Conservation (phyloP, 805 yeast genomes). For the Teunomyces kruisii region DNA sequence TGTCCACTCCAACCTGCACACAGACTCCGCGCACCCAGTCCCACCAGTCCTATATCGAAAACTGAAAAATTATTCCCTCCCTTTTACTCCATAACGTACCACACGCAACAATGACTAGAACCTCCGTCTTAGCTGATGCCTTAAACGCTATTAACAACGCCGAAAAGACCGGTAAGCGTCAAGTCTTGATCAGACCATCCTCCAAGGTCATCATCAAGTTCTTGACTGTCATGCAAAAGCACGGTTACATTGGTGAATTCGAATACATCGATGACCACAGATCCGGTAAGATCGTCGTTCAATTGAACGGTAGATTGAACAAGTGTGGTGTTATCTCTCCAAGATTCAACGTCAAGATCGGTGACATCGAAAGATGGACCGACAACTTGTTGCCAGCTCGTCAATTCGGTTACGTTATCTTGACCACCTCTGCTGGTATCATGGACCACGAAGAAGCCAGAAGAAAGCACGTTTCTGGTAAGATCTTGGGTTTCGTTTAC, state of each 20-base stretch:
- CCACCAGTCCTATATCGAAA: slow-evolving; percentile 2
- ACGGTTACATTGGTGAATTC: slow-evolving; percentile 39
- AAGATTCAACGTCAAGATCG: slow-evolving; percentile 95
- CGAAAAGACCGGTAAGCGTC: slow-evolving; percentile 38
- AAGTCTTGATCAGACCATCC: slow-evolving; percentile 36
- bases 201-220: slow-evolving; percentile 34
- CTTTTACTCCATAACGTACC: slow-evolving; percentile 4
- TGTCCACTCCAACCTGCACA: slow-evolving; percentile 1
- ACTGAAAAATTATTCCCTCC: slow-evolving; percentile 5
- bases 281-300: slow-evolving; percentile 38
- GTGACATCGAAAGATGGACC: slow-evolving; percentile 97
- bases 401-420: slow-evolving; percentile 97
- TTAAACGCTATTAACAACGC: slow-evolving; percentile 37
- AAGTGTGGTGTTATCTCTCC: slow-evolving; percentile 99
- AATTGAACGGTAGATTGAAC: slow-evolving; percentile 59
- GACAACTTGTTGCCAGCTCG: slow-evolving; percentile 98
- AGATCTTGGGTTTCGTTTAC: slow-evolving; percentile 97
- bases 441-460: slow-evolving; percentile 99
- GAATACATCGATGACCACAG: slow-evolving; percentile 38
- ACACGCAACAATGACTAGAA: slow-evolving; percentile 27
- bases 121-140: slow-evolving; percentile 37
- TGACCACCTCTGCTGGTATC: slow-evolving; percentile 98
- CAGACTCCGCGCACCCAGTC: not conserved
- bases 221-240: slow-evolving; percentile 32
- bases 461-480: slow-evolving; percentile 99